Percentiles rank a stretch among this genome's conserved stretches.
Conservation (phyloP, 1,284 basidiomycete genomes). For the Irpex lacteus region DNA sequence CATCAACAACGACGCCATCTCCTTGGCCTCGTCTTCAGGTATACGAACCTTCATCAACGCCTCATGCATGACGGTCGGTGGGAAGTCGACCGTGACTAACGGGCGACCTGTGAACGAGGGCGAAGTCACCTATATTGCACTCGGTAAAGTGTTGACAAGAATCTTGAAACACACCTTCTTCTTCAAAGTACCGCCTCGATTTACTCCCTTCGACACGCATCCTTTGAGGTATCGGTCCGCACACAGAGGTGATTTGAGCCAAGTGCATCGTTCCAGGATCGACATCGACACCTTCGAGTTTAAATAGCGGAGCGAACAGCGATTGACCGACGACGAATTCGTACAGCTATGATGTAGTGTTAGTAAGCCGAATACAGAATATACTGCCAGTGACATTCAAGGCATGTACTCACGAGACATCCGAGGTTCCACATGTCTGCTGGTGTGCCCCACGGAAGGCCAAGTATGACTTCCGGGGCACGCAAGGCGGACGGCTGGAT, state of each 20-base stretch:
- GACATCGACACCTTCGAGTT: background rate
- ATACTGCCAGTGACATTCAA: background rate
- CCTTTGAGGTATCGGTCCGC: background rate
- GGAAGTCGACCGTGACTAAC: background rate
- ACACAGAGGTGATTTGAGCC: background rate
- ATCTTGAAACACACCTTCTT: background rate
- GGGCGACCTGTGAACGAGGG: background rate
- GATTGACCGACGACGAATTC: background rate
- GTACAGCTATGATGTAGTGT: background rate
- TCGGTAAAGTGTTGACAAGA: too few relatives aligned
- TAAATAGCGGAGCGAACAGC: background rate
- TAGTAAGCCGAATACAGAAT: background rate
- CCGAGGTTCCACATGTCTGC: constrained; percentile 39
- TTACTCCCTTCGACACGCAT: background rate
- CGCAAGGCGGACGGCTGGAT: constrained; percentile 34
- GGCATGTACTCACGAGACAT: constrained; percentile 25
- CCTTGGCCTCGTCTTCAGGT: background rate
- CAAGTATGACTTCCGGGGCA: constrained; percentile 35
- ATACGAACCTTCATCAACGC: background rate
- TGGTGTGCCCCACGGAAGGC: constrained; percentile 26
- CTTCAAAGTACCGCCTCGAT: background rate
- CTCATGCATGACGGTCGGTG: background rate
- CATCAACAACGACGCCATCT: background rate
- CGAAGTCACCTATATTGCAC: too few relatives aligned
- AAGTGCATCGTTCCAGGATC: background rate